phyloP scores from a whole-genome alignment of 208 protist species.

The Entamoeba histolytica region DNA sequence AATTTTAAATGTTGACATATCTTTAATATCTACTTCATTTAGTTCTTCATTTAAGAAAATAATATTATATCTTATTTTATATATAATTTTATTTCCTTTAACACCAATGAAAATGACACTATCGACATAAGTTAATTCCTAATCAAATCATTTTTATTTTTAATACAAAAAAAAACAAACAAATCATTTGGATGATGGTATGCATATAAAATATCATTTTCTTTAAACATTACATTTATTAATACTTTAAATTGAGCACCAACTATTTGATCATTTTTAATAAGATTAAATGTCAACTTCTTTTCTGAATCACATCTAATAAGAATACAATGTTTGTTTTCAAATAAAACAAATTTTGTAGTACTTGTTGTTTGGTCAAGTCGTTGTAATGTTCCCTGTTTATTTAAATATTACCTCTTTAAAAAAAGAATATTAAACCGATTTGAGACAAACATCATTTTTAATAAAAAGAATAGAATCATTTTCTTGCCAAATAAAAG shows the following conservation, averaged over 20 bases:
- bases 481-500: background rate
- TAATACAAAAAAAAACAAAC: background rate
- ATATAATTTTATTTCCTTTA: background rate
- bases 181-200: background rate
- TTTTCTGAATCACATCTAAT: background rate
- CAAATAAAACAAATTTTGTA: background rate
- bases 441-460: background rate
- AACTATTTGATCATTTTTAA: background rate
- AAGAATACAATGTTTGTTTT: background rate
- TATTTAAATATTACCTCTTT: no score
- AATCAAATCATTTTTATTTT: no score
- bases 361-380: background rate
- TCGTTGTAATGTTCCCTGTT: background rate
- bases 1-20: background rate
- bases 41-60: background rate
- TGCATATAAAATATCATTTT: background rate
- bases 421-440: no score
- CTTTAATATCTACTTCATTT: background rate
- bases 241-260: background rate
- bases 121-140: background rate
- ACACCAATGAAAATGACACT: background rate
- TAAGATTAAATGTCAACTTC: background rate
- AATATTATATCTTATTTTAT: background rate
- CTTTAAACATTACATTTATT: background rate
- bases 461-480: background rate